Evolutionary conservation across 225 moss, liverwort and hornwort species (phyloP).

Genomic region (Bryum argenteum): DNA sequence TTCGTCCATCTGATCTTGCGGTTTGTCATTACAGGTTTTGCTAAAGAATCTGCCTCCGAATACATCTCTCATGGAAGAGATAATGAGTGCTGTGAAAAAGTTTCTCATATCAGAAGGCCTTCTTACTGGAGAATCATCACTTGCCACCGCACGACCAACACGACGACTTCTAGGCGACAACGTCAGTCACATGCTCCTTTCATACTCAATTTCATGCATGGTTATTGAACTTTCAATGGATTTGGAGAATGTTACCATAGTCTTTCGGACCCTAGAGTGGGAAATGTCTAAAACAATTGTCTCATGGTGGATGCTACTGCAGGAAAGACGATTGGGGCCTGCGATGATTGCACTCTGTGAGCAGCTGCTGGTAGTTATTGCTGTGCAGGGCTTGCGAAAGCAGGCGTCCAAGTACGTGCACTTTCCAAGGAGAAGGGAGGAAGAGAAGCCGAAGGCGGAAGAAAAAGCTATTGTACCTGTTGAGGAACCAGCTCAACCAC

Average conservation of each 20-base stretch:
- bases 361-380: conserved; percentile 93
- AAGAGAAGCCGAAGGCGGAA: conserved; percentile 35
- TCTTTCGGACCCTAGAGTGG: neutral
- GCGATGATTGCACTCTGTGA: conserved; percentile 87
- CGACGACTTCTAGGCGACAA: conserved; percentile 82
- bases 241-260: neutral
- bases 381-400: conserved; percentile 78
- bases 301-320: conserved; percentile 28
- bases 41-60: conserved; percentile 94
- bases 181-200: conserved; percentile 41
- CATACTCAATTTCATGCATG: neutral
- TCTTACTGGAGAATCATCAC: conserved; percentile 81
- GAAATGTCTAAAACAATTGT: neutral
- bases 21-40: conserved; percentile 54
- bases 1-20: conserved; percentile 13
- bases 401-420: conserved; percentile 66
- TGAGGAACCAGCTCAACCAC: conserved; percentile 44
- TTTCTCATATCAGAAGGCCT: conserved; percentile 93
- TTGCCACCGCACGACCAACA: conserved; percentile 76
- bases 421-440: conserved; percentile 54
- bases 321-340: conserved; percentile 87
- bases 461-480: conserved; percentile 36
- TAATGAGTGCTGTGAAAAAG: conserved; percentile 78
- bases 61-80: conserved; percentile 93
- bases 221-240: neutral